Conservation (phyloP, 176 grass and related monocot species). For the bread wheat (Triticum aestivum) region DNA sequence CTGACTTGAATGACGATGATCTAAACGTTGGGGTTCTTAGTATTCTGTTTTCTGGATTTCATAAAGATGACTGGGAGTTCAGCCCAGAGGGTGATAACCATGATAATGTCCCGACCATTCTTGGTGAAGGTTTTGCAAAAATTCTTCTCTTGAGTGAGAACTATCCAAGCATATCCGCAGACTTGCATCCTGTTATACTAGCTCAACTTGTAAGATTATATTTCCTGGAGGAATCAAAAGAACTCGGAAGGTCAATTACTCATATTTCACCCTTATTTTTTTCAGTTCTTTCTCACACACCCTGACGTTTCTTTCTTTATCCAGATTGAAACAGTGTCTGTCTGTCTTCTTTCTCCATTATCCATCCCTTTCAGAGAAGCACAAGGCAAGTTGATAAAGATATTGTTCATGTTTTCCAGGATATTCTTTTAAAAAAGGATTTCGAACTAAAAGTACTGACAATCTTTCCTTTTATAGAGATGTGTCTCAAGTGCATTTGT, state of each 20-base stretch:
- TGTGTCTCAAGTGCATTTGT: conserved; percentile 69
- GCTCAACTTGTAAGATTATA: conserved; percentile 63
- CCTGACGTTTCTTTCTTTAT: conserved; percentile 6
- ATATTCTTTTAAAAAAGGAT: background rate
- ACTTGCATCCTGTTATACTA: conserved; percentile 68
- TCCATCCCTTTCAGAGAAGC: conserved; percentile 61
- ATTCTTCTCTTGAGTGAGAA: conserved; percentile 76
- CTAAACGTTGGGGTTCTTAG: conserved; percentile 62
- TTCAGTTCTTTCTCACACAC: conserved; percentile 2
- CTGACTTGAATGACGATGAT: conserved; percentile 63
- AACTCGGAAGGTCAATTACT: conserved; percentile 70
- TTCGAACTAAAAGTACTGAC: conserved; percentile 23
- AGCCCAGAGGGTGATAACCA: conserved; percentile 62
- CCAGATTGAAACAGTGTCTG: conserved; percentile 91
- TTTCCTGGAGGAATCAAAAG: conserved; percentile 70
- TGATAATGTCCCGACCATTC: conserved; percentile 64
- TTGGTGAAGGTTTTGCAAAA: conserved; percentile 96
- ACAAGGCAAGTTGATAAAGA: conserved; percentile 69
- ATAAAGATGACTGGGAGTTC: conserved; percentile 57
- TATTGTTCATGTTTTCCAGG: background rate
- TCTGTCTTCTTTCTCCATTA: conserved; percentile 92
- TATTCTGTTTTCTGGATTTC: conserved; percentile 73
- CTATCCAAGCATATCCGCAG: conserved; percentile 61
- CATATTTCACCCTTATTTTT: conserved; percentile 22
- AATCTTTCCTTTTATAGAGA: conserved; percentile 40